A percentile compares a stretch with the other conserved stretches of the same genome.
phyloP scores from a whole-genome alignment of 495 filamentous ascomycete genomes.

The Trichocladium antarcticum region DNA sequence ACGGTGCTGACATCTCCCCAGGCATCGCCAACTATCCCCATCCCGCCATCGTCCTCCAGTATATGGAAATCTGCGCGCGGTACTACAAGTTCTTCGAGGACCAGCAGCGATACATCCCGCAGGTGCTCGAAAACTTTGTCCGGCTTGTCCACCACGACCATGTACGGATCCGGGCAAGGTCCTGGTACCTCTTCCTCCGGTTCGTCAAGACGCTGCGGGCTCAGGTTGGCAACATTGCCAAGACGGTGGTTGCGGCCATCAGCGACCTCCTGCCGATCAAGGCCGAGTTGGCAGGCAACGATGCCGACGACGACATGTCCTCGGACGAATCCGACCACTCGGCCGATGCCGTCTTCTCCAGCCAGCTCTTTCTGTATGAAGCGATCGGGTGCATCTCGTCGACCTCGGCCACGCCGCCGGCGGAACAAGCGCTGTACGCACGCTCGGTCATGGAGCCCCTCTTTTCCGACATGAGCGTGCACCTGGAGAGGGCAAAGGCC shows the following conservation, averaged over 20 bases:
- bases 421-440: conserved; percentile 74
- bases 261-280: conserved; percentile 79
- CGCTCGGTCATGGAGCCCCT: conserved; percentile 78
- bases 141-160: conserved; percentile 77
- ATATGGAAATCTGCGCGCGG: conserved; percentile 95
- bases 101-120: conserved; percentile 64
- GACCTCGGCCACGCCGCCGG: conserved; percentile 55
- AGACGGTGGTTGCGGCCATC: conserved; percentile 82
- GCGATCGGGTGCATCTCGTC: conserved; percentile 86
- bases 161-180: conserved; percentile 71
- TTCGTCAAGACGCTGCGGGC: conserved; percentile 79
- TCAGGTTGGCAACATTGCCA: conserved; percentile 76
- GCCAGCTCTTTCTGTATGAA: conserved; percentile 89
- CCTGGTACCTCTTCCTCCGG: conserved; percentile 93
- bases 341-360: conserved; percentile 76
- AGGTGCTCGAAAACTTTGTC: conserved; percentile 86
- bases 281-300: conserved; percentile 69
- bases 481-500: conserved; percentile 59
- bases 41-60: conserved; percentile 85
- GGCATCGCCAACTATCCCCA: conserved; percentile 77
- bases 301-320: conserved; percentile 80
- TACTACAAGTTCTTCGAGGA: conserved; percentile 88
- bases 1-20: conserved; percentile 24
- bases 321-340: conserved; percentile 83
- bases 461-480: conserved; percentile 70